A percentile compares a stretch with the other conserved stretches of the same genome.
These are phyloP conservation scores for Neoconidiobolus thromboides DNA, from an alignment of 371 early-diverging fungal species.

Conservation along the genomic window DNA sequence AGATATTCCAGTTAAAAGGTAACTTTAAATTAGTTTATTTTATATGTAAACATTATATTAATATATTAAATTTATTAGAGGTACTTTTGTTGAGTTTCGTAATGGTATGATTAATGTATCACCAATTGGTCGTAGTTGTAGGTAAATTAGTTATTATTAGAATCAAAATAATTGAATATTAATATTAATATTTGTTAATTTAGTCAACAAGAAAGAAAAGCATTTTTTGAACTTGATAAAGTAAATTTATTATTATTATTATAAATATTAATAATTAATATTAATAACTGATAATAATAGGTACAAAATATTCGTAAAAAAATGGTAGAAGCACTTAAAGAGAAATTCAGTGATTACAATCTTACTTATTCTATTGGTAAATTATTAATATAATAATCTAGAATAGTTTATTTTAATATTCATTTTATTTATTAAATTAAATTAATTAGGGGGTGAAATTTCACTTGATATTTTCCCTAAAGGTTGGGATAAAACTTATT, in stretches of 20 bases:
- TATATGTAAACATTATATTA: no score
- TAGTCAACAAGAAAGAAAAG: constrained; percentile 75
- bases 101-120: constrained; percentile 99
- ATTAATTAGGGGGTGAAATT: constrained; percentile 72
- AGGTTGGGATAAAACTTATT: constrained; percentile 99
- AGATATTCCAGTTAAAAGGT: constrained; percentile 91
- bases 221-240: constrained; percentile 87
- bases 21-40: constrained; percentile 9
- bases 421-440: not conserved
- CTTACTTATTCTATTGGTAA: constrained; percentile 93
- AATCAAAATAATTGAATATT: not conserved
- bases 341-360: constrained; percentile 71
- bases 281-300: constrained; percentile 8
- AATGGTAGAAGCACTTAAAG: constrained; percentile 71
- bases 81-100: constrained; percentile 98
- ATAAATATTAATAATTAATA: no score
- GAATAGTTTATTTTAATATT: not conserved
- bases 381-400: not conserved
- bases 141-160: constrained; percentile 15
- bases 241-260: constrained; percentile 10
- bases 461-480: constrained; percentile 99
- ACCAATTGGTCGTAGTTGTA: constrained; percentile 97
- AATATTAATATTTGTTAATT: not conserved
- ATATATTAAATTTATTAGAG: constrained; percentile 26
- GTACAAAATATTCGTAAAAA: constrained; percentile 58